Conservation (phyloP, 140 eudicot species). For the Ambrosia hybrid region DNA sequence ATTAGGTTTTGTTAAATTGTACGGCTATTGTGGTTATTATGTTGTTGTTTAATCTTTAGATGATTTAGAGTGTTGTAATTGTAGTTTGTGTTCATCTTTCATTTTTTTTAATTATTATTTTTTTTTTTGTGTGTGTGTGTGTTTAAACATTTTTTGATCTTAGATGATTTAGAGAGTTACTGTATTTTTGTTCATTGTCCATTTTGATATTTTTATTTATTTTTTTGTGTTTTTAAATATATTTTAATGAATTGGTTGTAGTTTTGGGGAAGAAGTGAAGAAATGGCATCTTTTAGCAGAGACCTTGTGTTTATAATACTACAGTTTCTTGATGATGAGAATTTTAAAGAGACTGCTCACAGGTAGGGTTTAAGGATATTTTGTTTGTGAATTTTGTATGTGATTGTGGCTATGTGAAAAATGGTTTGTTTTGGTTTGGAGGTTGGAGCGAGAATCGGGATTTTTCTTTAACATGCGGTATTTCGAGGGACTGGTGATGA, state of each 20-base stretch:
- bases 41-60: conserved; percentile 5
- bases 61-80: background rate
- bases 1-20: background rate
- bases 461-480: conserved; percentile 73
- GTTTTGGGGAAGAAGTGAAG: conserved; percentile 33
- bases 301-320: conserved; percentile 61
- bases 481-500: conserved; percentile 69
- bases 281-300: conserved; percentile 52
- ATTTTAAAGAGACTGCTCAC: conserved; percentile 51
- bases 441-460: conserved; percentile 89
- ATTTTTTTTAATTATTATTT: too few species aligned
- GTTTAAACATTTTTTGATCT: background rate
- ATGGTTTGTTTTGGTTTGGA: conserved; percentile 33
- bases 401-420: conserved; percentile 8
- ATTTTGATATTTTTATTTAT: too few species aligned
- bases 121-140: background rate
- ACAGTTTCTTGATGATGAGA: conserved; percentile 65
- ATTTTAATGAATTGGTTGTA: conserved; percentile 13
- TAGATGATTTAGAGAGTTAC: background rate
- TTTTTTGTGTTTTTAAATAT: background rate
- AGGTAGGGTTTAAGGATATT: conserved; percentile 39
- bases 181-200: background rate
- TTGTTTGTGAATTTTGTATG: conserved; percentile 1
- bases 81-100: background rate
- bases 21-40: conserved; percentile 7